Evolutionary conservation across 352 stramenopile species (phyloP).

Genomic region (Phytopythium delawarense): DNA sequence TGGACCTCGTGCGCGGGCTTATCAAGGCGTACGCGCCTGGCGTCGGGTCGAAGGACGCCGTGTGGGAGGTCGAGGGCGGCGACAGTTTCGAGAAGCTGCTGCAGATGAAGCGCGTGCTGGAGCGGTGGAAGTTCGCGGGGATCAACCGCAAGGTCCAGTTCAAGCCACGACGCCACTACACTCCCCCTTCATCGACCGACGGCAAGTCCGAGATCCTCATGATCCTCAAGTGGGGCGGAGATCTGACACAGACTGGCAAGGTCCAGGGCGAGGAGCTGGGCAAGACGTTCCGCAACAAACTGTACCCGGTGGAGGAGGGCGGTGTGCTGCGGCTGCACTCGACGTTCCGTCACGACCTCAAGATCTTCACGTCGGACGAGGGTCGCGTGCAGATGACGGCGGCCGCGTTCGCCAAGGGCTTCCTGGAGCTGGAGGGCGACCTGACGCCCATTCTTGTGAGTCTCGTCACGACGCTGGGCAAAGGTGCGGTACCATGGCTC

Average conservation of each 20-base stretch:
- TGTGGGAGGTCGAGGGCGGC: conserved; percentile 81
- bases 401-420: conserved; percentile 98
- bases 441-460: conserved; percentile 99
- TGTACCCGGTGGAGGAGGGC: conserved; percentile 89
- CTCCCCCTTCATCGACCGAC: conserved; percentile 26
- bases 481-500: conserved; percentile 33
- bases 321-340: conserved; percentile 98
- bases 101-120: conserved; percentile 96
- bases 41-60: conserved; percentile 75
- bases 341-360: conserved; percentile 99
- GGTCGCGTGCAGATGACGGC: conserved; percentile 99
- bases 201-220: conserved; percentile 93
- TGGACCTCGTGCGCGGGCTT: conserved; percentile 73
- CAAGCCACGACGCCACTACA: conserved; percentile 71
- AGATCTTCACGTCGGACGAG: conserved; percentile 99
- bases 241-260: conserved; percentile 97
- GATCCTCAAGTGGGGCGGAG: conserved; percentile 99
- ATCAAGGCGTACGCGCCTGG: conserved; percentile 80
- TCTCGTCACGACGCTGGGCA: conserved; percentile 84
- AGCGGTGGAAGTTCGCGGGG: conserved; percentile 95
- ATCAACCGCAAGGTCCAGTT: conserved; percentile 97
- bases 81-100: conserved; percentile 92
- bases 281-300: conserved; percentile 85
- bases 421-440: conserved; percentile 98
- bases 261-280: conserved; percentile 95